phyloP scores from a whole-genome alignment of 1,139 yeast genomes.

The Hansenula lynferdii region DNA sequence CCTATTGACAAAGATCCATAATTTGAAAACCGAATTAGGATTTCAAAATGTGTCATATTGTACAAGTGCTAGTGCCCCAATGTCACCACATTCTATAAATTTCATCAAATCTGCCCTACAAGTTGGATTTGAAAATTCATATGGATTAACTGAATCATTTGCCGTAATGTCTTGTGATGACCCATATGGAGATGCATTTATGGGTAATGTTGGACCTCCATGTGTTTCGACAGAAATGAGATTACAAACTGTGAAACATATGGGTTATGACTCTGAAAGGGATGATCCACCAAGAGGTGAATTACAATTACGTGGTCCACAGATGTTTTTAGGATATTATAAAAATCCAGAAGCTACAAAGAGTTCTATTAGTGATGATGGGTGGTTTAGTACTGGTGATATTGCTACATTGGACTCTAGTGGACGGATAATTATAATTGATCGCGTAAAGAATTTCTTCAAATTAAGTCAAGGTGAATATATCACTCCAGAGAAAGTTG shows the following conservation, averaged over 20 bases:
- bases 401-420: conserved; percentile 42
- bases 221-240: conserved; percentile 41
- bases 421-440: conserved; percentile 50
- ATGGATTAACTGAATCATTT: conserved; percentile 62
- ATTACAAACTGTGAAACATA: conserved; percentile 49
- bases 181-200: conserved; percentile 33
- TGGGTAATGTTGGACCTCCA: conserved; percentile 51
- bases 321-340: conserved; percentile 49
- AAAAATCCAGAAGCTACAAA: conserved; percentile 43
- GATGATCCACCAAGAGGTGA: conserved; percentile 44
- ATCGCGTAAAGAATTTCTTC: conserved; percentile 61
- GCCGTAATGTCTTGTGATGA: conserved; percentile 45
- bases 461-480: conserved; percentile 65
- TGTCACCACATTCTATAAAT: conserved; percentile 37
- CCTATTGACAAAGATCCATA: conserved; percentile 2
- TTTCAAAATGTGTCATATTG: conserved; percentile 24
- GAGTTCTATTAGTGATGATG: conserved; percentile 44
- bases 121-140: conserved; percentile 52
- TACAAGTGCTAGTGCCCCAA: conserved; percentile 45
- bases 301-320: conserved; percentile 53
- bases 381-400: conserved; percentile 65
- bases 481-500: conserved; percentile 59
- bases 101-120: conserved; percentile 50
- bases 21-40: conserved; percentile 7
- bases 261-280: conserved; percentile 46